Base-by-base conservation (phyloP, 768 basidiomycete genomes). In the Russula olivacea region DNA sequence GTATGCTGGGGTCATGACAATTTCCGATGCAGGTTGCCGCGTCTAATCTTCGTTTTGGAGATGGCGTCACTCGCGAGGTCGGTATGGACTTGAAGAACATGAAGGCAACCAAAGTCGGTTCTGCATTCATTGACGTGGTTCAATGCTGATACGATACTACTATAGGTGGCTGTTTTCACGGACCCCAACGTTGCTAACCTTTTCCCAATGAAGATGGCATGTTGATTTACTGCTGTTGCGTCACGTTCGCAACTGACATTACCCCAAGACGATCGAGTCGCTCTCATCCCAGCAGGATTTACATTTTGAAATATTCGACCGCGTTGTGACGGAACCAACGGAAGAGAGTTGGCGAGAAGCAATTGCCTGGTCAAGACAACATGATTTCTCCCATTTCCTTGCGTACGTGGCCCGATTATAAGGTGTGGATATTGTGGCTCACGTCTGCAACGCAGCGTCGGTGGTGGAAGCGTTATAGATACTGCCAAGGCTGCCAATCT, bases 401-500 rank as follows among this genome's bases (percentile, higher is more conserved):
- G 93, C 91, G 91, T 92, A 68, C 61, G 85, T 79, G 40, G 40
- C 52, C 43, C 21, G 41, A 34, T 53, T 11, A 50, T 34, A 47
- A 21, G 60, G 34, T 25, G n/a, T 38, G 40, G 32, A 55, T 56
- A 52, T 50, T 48, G 30, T 34, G 4, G 23, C 8, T 53, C 54
- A 41, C 32, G 1, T 58, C 4, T 30, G 15, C 52, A n/a, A 25
- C 65, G 30, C 67, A 90, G 91, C 45, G 87, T 94, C 34, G 92
- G 93, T 65, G 93, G 93, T n/a, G 93, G 93, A 66, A 93, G 90
- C 69, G 91, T 93, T 28, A 97, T 97, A 71, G 95, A 97, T 72
- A 97, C 94, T 0, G 91, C 94, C 58, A 98, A 98, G 73, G 85
- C 93, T 8, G 94, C 96, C 36, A 98, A 98, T 75, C 70, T 98